Percentiles rank a stretch among this genome's conserved stretches.
These are phyloP conservation scores for Colletotrichum sansevieriae DNA, from an alignment of 2,329 filamentous ascomycete species.

Conservation along the genomic window DNA sequence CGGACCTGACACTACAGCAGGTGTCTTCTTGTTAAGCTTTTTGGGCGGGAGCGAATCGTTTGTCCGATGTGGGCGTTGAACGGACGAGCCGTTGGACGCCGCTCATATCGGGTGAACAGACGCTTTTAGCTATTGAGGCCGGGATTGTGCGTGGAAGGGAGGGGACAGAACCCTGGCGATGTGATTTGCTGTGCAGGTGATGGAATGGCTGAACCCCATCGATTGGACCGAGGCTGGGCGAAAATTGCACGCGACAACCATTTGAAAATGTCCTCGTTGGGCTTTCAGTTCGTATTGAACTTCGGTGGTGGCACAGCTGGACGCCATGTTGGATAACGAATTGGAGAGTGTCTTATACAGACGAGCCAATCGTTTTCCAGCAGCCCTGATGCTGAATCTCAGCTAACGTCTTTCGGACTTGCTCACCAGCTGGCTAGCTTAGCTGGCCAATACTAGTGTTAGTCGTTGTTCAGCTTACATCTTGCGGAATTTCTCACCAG, in stretches of 20 bases:
- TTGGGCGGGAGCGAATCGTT: conserved; percentile 19
- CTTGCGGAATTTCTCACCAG: not conserved
- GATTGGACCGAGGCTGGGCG: conserved; percentile 21
- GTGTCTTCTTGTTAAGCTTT: conserved; percentile 31
- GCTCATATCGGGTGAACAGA: conserved; percentile 1
- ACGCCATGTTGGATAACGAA: not conserved
- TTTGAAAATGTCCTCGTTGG: conserved; percentile 17
- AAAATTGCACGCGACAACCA: not conserved
- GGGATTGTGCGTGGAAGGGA: not conserved
- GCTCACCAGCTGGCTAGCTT: not conserved
- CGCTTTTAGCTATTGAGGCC: not conserved
- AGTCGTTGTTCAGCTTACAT: conserved; percentile 6
- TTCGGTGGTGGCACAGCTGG: not conserved
- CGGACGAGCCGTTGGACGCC: conserved; percentile 9
- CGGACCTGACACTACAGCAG: conserved; percentile 34
- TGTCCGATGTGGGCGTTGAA: conserved; percentile 12
- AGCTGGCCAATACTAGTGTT: not conserved
- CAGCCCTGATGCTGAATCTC: not conserved
- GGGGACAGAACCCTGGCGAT: conserved; percentile 10
- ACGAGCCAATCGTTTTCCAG: not conserved
- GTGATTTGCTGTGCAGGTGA: conserved; percentile 35
- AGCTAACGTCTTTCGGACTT: not conserved
- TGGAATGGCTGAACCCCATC: not conserved
- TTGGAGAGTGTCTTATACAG: not conserved
- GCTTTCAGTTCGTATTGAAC: conserved; percentile 16